Evolutionary conservation across 2,329 filamentous ascomycete genomes (phyloP), one percentile per base, ranked within the genome.

Genomic region (Cryoendolithus antarcticus): DNA sequence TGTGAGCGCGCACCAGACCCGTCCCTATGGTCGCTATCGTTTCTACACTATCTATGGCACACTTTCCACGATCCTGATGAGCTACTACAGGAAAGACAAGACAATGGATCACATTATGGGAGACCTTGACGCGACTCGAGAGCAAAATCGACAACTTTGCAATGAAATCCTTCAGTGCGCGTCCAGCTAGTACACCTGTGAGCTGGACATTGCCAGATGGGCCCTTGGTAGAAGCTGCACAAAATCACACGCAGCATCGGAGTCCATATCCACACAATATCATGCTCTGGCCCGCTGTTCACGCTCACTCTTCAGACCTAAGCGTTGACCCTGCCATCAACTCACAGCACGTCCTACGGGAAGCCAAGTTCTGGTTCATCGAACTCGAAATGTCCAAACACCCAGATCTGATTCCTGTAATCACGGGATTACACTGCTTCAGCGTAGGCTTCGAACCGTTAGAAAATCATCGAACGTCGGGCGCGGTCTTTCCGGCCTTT

Each of bases 81-180:
- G 12, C 11, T 29, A 35, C 27, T 32, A 28, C 49, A 77, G 73
- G 53, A 77, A 77, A 58, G 74, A 77, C 54, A 76, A 72, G 56
- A 77, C 73, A 2, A 61, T 77, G 47, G 64, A 73, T 31, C 71
- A 77, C 49, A 77, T 77, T 38, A 60, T 77, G 28, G 71, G 75
- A 36, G 64, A 67, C 9, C 60, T 77, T 38, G 71, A 21, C 67
- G 46, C 62, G 57, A 37, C 58, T 77, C 32, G 72, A 77, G 53
- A 62, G 53, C 40, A 77, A 75, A 53, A 64, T 77, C 45, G 72
- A 77, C 56, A 56, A 49, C 31, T 34, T 11, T 11, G 12, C 12
- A 15, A 34, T 34, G 8, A 13, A n/a, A 34, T 13, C 19, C 9
- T 34, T 34, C 12, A 11, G 11, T 34, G 44, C 57, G 7, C 9